A percentile compares a stretch with the other conserved stretches of the same genome.
Conservation (phyloP, 768 basidiomycete genomes). For the Austroboletus eburneus region DNA sequence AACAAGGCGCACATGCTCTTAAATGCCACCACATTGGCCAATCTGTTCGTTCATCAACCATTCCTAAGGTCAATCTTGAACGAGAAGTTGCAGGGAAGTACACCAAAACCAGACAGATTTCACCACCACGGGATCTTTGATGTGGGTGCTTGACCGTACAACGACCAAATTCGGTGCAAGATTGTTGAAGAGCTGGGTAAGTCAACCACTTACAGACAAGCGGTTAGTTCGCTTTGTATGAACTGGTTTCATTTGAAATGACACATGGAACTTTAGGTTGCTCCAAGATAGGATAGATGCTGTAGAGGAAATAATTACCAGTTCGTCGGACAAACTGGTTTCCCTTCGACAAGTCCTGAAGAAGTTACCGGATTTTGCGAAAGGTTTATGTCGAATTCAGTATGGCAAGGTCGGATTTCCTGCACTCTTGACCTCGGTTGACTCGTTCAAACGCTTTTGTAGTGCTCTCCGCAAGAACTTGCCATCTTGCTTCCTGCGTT, state of each 20-base stretch:
- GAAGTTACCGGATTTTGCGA: slow-evolving; percentile 81
- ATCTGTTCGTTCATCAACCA: slow-evolving; percentile 44
- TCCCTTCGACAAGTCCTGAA: slow-evolving; percentile 66
- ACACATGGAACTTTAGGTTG: slow-evolving; percentile 41
- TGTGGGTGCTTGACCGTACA: slow-evolving; percentile 85
- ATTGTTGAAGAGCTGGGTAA: slow-evolving; percentile 81
- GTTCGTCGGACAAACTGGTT: slow-evolving; percentile 57
- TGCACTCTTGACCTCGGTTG: not conserved
- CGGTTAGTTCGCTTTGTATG: slow-evolving; percentile 44
- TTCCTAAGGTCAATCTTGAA: not conserved
- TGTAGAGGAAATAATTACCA: slow-evolving; percentile 73
- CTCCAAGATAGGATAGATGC: slow-evolving; percentile 78
- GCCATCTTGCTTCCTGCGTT: slow-evolving; percentile 73
- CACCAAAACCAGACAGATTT: slow-evolving; percentile 87
- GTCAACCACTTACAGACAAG: slow-evolving; percentile 74
- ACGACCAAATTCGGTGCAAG: slow-evolving; percentile 87
- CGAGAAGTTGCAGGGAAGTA: slow-evolving; percentile 57
- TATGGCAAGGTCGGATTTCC: slow-evolving; percentile 72
- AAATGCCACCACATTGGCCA: slow-evolving; percentile 81
- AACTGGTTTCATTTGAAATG: not conserved
- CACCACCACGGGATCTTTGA: slow-evolving; percentile 66
- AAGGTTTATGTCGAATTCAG: slow-evolving; percentile 83
- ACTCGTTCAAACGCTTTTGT: not conserved
- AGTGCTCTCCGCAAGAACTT: slow-evolving; percentile 86
- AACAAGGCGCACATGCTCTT: slow-evolving; percentile 81